These are phyloP conservation scores for Phaeosphaeriaceae sp. DNA, from an alignment of 2,329 filamentous ascomycete genomes.

Conservation along the genomic window DNA sequence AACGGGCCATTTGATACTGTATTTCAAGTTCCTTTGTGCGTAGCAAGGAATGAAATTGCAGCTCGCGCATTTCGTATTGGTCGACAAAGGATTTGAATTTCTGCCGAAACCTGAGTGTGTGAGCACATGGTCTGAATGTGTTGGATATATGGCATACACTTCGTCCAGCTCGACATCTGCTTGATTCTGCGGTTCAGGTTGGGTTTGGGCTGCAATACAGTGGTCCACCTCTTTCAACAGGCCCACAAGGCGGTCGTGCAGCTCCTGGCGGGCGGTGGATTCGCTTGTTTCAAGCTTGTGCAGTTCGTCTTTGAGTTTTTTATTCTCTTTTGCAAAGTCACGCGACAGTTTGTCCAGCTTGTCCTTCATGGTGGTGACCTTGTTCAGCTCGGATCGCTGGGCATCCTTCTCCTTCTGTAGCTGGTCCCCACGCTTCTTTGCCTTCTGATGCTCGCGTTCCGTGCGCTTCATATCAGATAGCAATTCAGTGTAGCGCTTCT, in stretches of 20 bases:
- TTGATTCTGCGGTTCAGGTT: conserved; percentile 74
- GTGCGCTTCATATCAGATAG: conserved; percentile 94
- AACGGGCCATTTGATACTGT: conserved; percentile 85
- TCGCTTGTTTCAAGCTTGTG: conserved; percentile 88
- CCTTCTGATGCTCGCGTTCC: conserved; percentile 92
- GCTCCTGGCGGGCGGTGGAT: conserved; percentile 78
- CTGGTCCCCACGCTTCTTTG: conserved; percentile 92
- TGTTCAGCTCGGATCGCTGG: conserved; percentile 84
- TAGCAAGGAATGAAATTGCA: conserved; percentile 91
- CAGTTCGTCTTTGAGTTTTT: conserved; percentile 93
- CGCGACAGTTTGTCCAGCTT: conserved; percentile 96
- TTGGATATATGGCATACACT: conserved; percentile 63
- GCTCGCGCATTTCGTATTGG: conserved; percentile 92
- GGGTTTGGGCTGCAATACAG: conserved; percentile 85
- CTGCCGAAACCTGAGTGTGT: conserved; percentile 61
- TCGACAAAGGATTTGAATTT: conserved; percentile 96
- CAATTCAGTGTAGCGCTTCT: conserved; percentile 89
- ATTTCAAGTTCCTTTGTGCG: conserved; percentile 96
- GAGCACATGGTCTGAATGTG: conserved; percentile 7
- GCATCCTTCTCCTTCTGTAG: conserved; percentile 97
- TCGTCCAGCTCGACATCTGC: conserved; percentile 90
- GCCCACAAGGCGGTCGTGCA: conserved; percentile 83
- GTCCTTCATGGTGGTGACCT: conserved; percentile 89
- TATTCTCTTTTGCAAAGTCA: conserved; percentile 95
- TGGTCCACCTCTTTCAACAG: conserved; percentile 85